These are phyloP conservation scores for Boletus huronensis DNA, from an alignment of 768 basidiomycete species.

Conservation along the genomic window DNA sequence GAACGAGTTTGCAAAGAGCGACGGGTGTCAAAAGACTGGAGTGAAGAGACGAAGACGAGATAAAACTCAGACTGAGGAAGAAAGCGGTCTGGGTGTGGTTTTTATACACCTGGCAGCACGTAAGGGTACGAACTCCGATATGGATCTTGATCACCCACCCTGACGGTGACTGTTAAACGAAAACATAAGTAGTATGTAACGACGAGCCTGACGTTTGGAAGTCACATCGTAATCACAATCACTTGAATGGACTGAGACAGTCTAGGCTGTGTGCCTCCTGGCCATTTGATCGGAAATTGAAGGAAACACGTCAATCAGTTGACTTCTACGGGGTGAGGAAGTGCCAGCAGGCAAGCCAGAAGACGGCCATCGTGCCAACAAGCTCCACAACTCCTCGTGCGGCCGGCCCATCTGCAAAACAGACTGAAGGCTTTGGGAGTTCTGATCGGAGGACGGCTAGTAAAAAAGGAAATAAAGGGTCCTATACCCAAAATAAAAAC, in stretches of 20 bases:
- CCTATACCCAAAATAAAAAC: too few species aligned
- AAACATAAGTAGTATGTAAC: background rate
- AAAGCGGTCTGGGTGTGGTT: background rate
- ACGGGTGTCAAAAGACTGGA: conserved; percentile 11
- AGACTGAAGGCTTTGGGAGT: too few species aligned
- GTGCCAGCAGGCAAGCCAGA: background rate
- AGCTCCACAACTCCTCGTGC: background rate
- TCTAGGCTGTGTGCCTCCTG: background rate
- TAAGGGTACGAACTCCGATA: background rate
- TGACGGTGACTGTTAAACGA: background rate
- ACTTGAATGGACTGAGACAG: conserved; percentile 18
- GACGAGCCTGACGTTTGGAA: background rate
- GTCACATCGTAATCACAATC: conserved; percentile 33
- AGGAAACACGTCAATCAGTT: conserved; percentile 6
- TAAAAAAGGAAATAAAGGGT: too few species aligned
- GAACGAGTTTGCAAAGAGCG: conserved; percentile 9
- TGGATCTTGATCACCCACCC: background rate
- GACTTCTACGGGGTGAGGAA: background rate
- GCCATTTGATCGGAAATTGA: background rate
- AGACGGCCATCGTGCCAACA: background rate
- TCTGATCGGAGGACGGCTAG: too few species aligned
- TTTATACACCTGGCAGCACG: conserved; percentile 13
- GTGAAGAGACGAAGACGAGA: background rate
- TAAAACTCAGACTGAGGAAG: conserved; percentile 1
- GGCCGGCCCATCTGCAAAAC: too few species aligned